These are phyloP conservation scores for Biscutella laevigata DNA, from an alignment of 441 rosid species.

Conservation along the genomic window DNA sequence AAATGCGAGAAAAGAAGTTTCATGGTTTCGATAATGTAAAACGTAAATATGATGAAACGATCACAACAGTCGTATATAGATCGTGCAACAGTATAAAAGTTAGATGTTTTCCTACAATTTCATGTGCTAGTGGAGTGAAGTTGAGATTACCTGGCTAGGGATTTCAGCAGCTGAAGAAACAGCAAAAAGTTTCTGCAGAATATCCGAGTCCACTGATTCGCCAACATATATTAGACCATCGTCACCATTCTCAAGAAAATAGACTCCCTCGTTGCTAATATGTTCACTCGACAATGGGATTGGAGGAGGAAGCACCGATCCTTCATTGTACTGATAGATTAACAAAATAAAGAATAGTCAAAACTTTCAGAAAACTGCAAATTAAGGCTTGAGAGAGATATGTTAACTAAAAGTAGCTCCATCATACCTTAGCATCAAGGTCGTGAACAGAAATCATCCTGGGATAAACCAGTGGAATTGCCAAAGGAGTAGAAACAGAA, in stretches of 20 bases:
- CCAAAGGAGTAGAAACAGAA: slow-evolving; percentile 64
- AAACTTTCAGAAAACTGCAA: background rate
- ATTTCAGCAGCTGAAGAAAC: slow-evolving; percentile 53
- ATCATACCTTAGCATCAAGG: slow-evolving; percentile 57
- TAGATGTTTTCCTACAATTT: no score
- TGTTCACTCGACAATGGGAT: slow-evolving; percentile 90
- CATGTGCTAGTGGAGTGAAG: no score
- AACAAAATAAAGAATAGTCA: slow-evolving; percentile 5
- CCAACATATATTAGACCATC: slow-evolving; percentile 78
- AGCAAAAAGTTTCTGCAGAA: slow-evolving; percentile 37
- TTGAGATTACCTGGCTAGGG: slow-evolving; percentile 48
- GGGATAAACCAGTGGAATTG: slow-evolving; percentile 80
- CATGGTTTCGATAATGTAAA: no score
- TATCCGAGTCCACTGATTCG: slow-evolving; percentile 47
- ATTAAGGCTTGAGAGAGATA: no score
- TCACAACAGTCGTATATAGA: no score
- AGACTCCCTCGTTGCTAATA: slow-evolving; percentile 73
- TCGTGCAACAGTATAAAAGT: no score
- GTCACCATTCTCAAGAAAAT: slow-evolving; percentile 94
- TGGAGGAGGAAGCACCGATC: slow-evolving; percentile 45
- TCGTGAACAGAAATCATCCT: slow-evolving; percentile 86
- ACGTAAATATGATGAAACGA: no score
- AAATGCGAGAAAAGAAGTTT: no score
- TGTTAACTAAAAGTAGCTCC: background rate
- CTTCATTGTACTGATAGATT: slow-evolving; percentile 55